Evolutionary conservation across 768 basidiomycete species (phyloP).

Genomic region (Hericium erinaceus): DNA sequence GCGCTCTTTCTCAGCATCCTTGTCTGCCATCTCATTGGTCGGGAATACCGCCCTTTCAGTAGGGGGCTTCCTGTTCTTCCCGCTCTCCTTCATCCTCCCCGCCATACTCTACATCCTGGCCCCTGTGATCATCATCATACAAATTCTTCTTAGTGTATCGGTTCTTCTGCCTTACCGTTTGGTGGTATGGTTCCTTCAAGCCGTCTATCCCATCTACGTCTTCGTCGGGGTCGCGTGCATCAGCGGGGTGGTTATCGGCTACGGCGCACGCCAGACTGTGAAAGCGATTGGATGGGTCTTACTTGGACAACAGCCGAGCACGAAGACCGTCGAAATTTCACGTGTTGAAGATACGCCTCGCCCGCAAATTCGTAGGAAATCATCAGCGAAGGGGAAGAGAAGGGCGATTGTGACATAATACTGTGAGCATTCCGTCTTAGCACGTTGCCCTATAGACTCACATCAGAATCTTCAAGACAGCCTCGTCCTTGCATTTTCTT

Average conservation of each 20-base stretch:
- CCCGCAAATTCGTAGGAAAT: conserved; percentile 1
- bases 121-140: conserved; percentile 5
- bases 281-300: conserved; percentile 3
- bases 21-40: background rate
- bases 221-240: conserved; percentile 12
- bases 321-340: background rate
- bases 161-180: conserved; percentile 6
- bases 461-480: too few relatives aligned
- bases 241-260: conserved; percentile 6
- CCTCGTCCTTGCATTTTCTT: too few relatives aligned
- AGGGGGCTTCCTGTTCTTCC: background rate
- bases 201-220: conserved; percentile 12
- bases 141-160: conserved; percentile 1
- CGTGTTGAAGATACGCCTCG: conserved; percentile 3
- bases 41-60: background rate
- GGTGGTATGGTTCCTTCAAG: conserved; percentile 1
- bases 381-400: conserved; percentile 8
- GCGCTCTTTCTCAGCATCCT: background rate
- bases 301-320: background rate
- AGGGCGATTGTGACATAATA: background rate
- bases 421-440: too few relatives aligned
- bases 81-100: background rate
- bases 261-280: conserved; percentile 8
- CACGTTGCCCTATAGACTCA: too few relatives aligned
- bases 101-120: background rate